Evolutionary conservation across 768 basidiomycete genomes (phyloP).

Genomic region (Psilocybe subaeruginosa): DNA sequence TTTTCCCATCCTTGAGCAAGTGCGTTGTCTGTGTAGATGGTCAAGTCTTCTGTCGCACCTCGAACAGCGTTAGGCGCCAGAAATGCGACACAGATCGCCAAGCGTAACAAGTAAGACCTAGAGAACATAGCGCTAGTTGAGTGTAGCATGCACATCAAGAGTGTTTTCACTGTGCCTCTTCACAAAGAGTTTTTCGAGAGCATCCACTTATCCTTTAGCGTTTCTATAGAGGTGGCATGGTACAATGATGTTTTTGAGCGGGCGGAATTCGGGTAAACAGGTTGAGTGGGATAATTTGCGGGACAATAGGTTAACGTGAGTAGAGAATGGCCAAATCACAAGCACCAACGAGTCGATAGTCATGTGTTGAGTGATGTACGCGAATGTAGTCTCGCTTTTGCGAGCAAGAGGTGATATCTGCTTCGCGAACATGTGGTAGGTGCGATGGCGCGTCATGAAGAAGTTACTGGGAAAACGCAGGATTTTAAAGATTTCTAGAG

Average conservation of each 20-base stretch:
- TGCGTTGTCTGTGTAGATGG: conserved; percentile 42
- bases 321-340: background rate
- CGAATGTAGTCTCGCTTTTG: background rate
- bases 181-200: background rate
- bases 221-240: conserved; percentile 1
- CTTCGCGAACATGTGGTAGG: conserved; percentile 4
- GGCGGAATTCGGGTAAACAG: conserved; percentile 28
- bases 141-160: background rate
- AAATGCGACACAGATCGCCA: conserved; percentile 24
- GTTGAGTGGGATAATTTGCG: conserved; percentile 26
- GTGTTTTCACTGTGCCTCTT: background rate
- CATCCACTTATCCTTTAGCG: background rate
- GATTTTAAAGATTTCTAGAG: background rate
- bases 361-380: conserved; percentile 8
- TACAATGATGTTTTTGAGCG: conserved; percentile 6
- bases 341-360: background rate
- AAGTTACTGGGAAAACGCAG: background rate
- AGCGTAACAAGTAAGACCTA: conserved; percentile 17
- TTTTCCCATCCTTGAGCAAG: conserved; percentile 51
- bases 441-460: background rate
- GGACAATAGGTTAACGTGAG: conserved; percentile 6
- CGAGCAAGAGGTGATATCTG: background rate
- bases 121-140: conserved; percentile 19
- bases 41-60: conserved; percentile 35
- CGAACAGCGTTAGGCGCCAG: conserved; percentile 21